phyloP scores from a whole-genome alignment of 495 filamentous ascomycete species.

The Cercophora samala region DNA sequence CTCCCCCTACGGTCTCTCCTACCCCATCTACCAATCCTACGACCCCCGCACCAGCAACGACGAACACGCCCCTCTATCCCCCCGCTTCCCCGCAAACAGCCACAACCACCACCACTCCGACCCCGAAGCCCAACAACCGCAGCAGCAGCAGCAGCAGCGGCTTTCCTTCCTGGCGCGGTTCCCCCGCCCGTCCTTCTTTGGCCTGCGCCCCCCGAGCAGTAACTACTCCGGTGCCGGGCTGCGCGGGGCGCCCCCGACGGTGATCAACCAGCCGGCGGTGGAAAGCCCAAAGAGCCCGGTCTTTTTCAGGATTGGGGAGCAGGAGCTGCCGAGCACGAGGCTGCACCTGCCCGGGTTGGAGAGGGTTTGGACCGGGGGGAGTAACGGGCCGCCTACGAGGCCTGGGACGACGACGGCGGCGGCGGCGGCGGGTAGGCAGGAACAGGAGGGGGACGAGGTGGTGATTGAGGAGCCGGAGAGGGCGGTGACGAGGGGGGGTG shows the following conservation, averaged over 20 bases:
- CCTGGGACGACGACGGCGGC: conserved; percentile 14
- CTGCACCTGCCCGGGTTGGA: conserved; percentile 41
- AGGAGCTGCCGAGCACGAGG: conserved; percentile 39
- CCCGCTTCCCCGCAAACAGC: conserved; percentile 13
- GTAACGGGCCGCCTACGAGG: conserved; percentile 32
- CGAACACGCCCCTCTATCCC: conserved; percentile 28
- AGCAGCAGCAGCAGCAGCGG: conserved; percentile 23
- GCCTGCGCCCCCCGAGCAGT: conserved; percentile 13
- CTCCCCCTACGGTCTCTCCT: conserved; percentile 20
- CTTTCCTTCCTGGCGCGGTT: conserved; percentile 28
- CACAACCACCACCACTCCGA: too few species aligned
- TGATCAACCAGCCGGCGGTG: conserved; percentile 19
- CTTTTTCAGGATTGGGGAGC: conserved; percentile 35
- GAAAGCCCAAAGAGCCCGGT: conserved; percentile 42
- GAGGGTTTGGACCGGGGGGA: conserved; percentile 35
- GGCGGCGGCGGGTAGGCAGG: too few species aligned
- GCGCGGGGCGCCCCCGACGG: conserved; percentile 25
- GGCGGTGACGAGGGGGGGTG: conserved; percentile 16
- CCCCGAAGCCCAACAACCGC: conserved; percentile 28
- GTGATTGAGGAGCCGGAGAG: conserved; percentile 16
- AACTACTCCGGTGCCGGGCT: conserved; percentile 30
- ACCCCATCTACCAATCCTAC: not conserved
- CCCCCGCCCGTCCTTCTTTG: conserved; percentile 34
- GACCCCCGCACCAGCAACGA: conserved; percentile 24
- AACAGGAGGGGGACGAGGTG: not conserved